Evolutionary conservation across 1,284 basidiomycete genomes (phyloP), one percentile per base, ranked within the genome.

Genomic region (Vanrija humicola): DNA sequence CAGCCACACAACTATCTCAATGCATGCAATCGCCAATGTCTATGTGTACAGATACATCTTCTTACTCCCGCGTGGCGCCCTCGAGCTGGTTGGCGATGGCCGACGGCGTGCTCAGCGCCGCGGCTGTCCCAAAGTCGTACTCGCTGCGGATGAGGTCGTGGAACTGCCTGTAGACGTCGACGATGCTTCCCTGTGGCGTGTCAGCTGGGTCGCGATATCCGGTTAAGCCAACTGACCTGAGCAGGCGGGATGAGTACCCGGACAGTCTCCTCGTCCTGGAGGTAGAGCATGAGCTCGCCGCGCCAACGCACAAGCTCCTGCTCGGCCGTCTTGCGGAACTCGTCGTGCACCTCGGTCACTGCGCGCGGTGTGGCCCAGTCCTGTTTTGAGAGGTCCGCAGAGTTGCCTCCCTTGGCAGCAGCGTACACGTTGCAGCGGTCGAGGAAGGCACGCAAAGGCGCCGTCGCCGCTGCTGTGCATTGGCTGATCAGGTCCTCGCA

Each of bases 401-500:
- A 56, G 15, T 67, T 44, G 43, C 58, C 44, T 48, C 56, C 52
- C 44, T 15, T 61, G 62, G 59, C 48, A 59, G 61, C 57, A n/a
- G n/a, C 18, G 62, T 75, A 77, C 2, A 66, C 54, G 0, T 68
- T 68, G 43, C 83, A 81, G 43, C 78, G 78, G 43, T 83, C 81
- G 1, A 84, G 75, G 82, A 88, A 91, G 18, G 76, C 65, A 39
- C 80, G 82, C 7, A 90, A 70, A 1, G 85, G 81, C 10, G 78
- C 76, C 21, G 78, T 75, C 1, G 80, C 80, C 0, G 77, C 70
- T 38, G 79, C 74, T 1, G 84, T 80, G 58, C 84, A 85, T n/a
- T 82, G 76, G 3, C 80, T 73, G 58, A 96, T 94, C 43, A 90
- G 81, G 39, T 84, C 83, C 76, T 93, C 90, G 76, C 91, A 95